Conservation (phyloP, 1,284 basidiomycete species). For the Moesziomyces parantarcticus region DNA sequence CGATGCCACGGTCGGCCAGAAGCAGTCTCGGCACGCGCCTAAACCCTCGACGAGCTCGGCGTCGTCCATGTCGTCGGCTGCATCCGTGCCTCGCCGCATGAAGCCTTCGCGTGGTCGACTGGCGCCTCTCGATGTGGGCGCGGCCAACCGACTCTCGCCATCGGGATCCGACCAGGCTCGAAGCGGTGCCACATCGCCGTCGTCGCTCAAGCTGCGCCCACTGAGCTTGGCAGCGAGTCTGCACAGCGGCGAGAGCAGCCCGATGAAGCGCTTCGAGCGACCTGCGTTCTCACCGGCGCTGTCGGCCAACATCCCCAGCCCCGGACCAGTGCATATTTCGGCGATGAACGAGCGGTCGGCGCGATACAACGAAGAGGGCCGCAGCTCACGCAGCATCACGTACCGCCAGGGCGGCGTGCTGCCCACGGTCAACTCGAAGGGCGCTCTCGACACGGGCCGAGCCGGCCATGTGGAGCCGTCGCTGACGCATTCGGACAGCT, state of each 20-base stretch:
- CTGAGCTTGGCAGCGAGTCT: conserved; percentile 40
- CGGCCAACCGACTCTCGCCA: conserved; percentile 36
- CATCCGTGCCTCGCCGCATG: conserved; percentile 22
- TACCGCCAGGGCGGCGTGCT: conserved; percentile 46
- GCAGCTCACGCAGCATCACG: conserved; percentile 28
- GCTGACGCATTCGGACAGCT: conserved; percentile 35
- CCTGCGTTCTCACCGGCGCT: conserved; percentile 47
- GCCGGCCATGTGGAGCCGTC: conserved; percentile 28
- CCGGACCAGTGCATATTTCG: conserved; percentile 20
- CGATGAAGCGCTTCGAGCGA: conserved; percentile 41
- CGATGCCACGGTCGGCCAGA: conserved; percentile 16
- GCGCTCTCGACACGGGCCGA: conserved; percentile 33
- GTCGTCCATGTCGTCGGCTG: conserved; percentile 21
- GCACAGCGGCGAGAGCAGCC: conserved; percentile 27
- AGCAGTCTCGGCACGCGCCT: conserved; percentile 32
- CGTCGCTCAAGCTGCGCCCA: conserved; percentile 40
- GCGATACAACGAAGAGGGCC: conserved; percentile 43
- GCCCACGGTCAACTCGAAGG: conserved; percentile 46
- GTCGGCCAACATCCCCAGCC: conserved; percentile 38
- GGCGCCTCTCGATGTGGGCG: conserved; percentile 30
- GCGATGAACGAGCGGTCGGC: conserved; percentile 22
- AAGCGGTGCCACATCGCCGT: conserved; percentile 27
- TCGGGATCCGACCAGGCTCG: conserved; percentile 6
- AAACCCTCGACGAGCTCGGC: conserved; percentile 35
- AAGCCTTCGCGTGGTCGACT: conserved; percentile 17